These are phyloP conservation scores for Phytophthora gonapodyides DNA, from an alignment of 352 stramenopile species.

Conservation along the genomic window DNA sequence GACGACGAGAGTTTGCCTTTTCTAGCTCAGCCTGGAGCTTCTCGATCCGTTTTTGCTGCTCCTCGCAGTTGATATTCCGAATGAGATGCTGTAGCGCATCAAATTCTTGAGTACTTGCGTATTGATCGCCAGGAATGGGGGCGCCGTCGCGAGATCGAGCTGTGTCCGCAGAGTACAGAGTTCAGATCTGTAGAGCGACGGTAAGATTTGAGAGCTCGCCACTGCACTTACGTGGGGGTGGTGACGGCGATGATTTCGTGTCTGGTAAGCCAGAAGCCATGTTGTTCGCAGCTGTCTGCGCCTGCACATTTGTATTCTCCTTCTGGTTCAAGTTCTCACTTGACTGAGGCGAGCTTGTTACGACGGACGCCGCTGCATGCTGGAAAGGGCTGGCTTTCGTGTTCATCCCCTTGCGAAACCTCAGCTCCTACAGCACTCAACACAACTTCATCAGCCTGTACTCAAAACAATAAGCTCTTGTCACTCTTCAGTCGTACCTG, in stretches of 20 bases:
- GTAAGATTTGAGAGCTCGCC: not conserved
- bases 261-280: not conserved
- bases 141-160: not conserved
- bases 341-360: not conserved
- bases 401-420: slow-evolving; percentile 27
- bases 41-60: slow-evolving; percentile 48
- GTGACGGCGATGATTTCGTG: slow-evolving; percentile 2
- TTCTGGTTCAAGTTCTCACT: slow-evolving; percentile 9
- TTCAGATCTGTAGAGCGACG: slow-evolving; percentile 1
- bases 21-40: slow-evolving; percentile 39
- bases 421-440: slow-evolving; percentile 33
- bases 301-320: slow-evolving; percentile 1
- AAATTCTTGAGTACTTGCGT: slow-evolving; percentile 1
- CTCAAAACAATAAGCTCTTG: slow-evolving; percentile 2
- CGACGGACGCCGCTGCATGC: slow-evolving; percentile 28
- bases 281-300: not conserved
- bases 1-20: slow-evolving; percentile 31
- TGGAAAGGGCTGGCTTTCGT: slow-evolving; percentile 31
- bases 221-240: slow-evolving; percentile 14
- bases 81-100: slow-evolving; percentile 35
- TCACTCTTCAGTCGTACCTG: slow-evolving; percentile 14
- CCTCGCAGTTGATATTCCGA: slow-evolving; percentile 32
- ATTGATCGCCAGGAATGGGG: slow-evolving; percentile 2
- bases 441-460: not conserved
- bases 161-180: not conserved